Evolutionary conservation across 495 filamentous ascomycete genomes (phyloP).

Genomic region (Cercophora newfieldiana): DNA sequence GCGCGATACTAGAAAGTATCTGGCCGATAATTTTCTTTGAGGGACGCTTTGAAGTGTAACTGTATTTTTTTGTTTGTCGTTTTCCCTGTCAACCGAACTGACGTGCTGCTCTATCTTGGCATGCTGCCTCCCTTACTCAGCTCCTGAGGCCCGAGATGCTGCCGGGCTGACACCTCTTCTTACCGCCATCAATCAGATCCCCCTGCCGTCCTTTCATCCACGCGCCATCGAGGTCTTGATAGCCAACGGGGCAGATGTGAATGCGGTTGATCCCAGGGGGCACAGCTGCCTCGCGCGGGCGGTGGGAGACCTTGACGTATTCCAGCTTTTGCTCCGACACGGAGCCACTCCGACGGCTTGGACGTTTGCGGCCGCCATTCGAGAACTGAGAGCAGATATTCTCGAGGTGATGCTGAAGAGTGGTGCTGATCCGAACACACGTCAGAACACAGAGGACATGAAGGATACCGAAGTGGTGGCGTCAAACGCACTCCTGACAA

Average conservation of each 20-base stretch:
- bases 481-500: neutral
- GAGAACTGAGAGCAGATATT: neutral
- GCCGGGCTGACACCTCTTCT: slow-evolving; percentile 6
- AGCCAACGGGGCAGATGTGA: neutral
- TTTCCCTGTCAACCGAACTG: too few species aligned
- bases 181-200: neutral
- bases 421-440: neutral
- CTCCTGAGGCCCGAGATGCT: neutral
- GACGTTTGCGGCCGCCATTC: neutral
- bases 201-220: neutral
- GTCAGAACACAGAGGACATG: neutral
- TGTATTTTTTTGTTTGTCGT: too few species aligned
- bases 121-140: too few species aligned
- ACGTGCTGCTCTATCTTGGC: too few species aligned
- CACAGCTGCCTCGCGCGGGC: neutral
- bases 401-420: neutral
- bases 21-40: too few species aligned
- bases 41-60: too few species aligned
- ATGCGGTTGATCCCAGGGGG: neutral
- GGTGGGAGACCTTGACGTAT: neutral
- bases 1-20: too few species aligned
- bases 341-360: neutral
- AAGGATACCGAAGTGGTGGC: neutral
- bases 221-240: neutral
- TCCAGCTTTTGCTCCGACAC: neutral